A percentile compares a stretch with the other conserved stretches of the same genome.
phyloP scores from a whole-genome alignment of 2,329 filamentous ascomycete genomes.

The Celoporthe dispersa region DNA sequence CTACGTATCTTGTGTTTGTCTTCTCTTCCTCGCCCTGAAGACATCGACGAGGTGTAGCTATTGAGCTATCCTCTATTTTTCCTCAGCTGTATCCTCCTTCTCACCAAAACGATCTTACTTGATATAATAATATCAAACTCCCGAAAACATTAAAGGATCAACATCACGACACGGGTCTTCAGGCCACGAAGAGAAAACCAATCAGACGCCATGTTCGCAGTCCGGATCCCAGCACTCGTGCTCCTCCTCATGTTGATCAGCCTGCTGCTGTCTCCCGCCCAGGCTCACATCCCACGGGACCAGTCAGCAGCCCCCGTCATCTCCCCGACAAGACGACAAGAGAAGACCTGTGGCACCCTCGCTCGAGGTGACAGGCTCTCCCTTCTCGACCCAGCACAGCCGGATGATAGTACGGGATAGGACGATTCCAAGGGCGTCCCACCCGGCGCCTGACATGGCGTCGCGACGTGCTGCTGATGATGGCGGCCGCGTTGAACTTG shows the following conservation, averaged over 20 bases:
- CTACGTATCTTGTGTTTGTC: neutral
- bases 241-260: constrained; percentile 5
- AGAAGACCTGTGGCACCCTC: neutral
- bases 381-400: neutral
- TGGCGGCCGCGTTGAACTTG: no score
- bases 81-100: neutral
- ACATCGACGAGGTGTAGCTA: neutral
- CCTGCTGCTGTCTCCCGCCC: constrained; percentile 17
- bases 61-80: neutral
- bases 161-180: neutral
- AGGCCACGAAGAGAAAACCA: neutral
- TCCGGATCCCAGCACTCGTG: neutral
- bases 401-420: neutral
- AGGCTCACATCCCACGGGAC: neutral
- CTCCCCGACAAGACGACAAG: neutral
- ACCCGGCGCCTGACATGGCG: neutral
- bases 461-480: neutral
- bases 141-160: no score
- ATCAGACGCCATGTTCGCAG: neutral
- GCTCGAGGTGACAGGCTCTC: neutral
- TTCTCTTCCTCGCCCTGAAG: neutral
- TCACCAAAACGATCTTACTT: neutral
- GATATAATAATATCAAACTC: neutral
- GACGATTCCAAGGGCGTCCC: neutral
- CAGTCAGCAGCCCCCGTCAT: neutral